phyloP scores from a whole-genome alignment of 208 protist species.

The Acanthamoeba lenticulata region DNA sequence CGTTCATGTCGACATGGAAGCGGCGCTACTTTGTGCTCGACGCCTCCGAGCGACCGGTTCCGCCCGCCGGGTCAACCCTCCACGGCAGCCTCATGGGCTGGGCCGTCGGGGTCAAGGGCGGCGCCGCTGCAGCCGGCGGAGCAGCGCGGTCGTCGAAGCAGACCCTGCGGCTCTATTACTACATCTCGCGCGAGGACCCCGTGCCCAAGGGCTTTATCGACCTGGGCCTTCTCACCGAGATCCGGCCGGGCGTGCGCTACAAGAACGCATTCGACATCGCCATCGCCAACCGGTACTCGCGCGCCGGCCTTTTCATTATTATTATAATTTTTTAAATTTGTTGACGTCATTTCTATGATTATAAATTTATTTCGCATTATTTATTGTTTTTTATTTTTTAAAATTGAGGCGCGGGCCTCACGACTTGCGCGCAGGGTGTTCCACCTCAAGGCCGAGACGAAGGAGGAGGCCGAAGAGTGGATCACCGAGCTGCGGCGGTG shows the following conservation, averaged over 20 bases:
- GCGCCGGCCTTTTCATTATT: not conserved
- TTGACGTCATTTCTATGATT: too few species aligned
- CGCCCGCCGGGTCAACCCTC: not conserved
- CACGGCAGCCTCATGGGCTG: not conserved
- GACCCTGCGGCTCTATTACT: not conserved
- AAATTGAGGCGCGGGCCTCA: not conserved
- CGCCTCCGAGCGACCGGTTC: not conserved
- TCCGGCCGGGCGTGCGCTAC: not conserved
- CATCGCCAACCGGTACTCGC: not conserved
- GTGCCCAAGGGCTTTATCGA: constrained; percentile 43
- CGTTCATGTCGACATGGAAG: constrained; percentile 29
- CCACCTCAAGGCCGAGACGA: not conserved
- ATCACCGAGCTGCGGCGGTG: not conserved
- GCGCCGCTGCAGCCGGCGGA: not conserved
- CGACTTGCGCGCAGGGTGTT: not conserved
- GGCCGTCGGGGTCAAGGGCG: too few species aligned
- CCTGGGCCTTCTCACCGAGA: not conserved
- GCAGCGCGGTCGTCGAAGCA: not conserved
- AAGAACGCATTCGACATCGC: constrained; percentile 17
- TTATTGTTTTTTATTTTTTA: too few species aligned
- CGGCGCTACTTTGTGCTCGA: constrained; percentile 30
- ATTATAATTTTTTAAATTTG: too few species aligned
- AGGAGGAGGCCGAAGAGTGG: constrained; percentile 3
- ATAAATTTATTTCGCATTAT: too few species aligned
- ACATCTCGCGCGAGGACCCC: not conserved